Conservation (phyloP, 345 rosid genomes). For the Brassica carinata region DNA sequence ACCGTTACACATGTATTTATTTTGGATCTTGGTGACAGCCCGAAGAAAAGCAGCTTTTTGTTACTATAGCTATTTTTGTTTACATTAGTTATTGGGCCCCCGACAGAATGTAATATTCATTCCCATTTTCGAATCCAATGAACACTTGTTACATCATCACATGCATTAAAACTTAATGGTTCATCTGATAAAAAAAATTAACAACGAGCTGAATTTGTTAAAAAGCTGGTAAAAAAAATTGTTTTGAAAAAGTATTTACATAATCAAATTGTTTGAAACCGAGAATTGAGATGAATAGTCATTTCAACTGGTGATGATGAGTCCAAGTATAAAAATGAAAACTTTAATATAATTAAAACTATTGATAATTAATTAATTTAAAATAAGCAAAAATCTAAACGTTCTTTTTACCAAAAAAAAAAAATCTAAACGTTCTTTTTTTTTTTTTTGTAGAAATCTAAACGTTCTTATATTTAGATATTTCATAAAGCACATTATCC, state of each 20-base stretch:
- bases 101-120: background rate
- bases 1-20: background rate
- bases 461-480: background rate
- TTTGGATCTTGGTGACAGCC: background rate
- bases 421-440: background rate
- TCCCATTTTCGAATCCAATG: background rate
- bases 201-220: background rate
- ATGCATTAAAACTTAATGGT: background rate
- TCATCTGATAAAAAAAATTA: background rate
- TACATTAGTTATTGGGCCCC: background rate
- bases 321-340: background rate
- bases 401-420: background rate
- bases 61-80: background rate
- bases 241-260: background rate
- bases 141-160: background rate
- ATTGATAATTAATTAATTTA: background rate
- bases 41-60: background rate
- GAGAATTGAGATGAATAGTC: background rate
- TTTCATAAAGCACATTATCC: background rate
- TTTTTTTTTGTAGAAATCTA: too few relatives aligned
- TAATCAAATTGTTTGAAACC: background rate
- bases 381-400: background rate
- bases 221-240: background rate
- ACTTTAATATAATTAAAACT: background rate
- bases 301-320: background rate